These are phyloP conservation scores for Sistotremastrum suecicum DNA, from an alignment of 768 basidiomycete genomes.

Conservation along the genomic window DNA sequence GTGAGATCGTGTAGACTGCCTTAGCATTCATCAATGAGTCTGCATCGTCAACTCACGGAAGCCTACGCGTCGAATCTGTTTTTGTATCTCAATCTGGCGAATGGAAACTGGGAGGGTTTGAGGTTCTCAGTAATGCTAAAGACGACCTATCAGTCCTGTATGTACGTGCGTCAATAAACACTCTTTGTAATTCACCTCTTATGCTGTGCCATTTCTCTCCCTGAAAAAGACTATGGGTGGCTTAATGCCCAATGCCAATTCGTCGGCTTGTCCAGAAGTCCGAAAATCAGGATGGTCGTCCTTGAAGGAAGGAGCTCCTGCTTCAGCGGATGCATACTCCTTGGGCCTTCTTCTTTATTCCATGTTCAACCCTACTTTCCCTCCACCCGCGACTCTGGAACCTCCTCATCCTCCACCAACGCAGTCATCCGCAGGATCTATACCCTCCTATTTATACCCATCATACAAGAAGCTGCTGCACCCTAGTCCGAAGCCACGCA, in stretches of 20 bases:
- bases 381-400: constrained; percentile 48
- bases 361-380: constrained; percentile 78
- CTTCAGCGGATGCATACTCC: constrained; percentile 74
- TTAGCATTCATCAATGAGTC: constrained; percentile 82
- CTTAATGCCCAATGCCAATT: constrained; percentile 43
- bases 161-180: constrained; percentile 33
- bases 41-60: constrained; percentile 72
- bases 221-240: constrained; percentile 47
- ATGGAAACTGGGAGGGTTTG: constrained; percentile 95
- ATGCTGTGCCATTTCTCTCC: constrained; percentile 9
- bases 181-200: constrained; percentile 2
- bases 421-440: constrained; percentile 60
- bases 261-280: constrained; percentile 71
- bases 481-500: constrained; percentile 70
- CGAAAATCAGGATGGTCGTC: constrained; percentile 74
- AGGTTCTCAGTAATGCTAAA: constrained; percentile 70
- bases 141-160: constrained; percentile 71
- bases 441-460: constrained; percentile 64
- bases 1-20: constrained; percentile 44
- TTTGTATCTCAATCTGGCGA: constrained; percentile 91
- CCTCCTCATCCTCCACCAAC: constrained; percentile 68
- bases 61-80: constrained; percentile 55
- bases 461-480: constrained; percentile 81
- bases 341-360: constrained; percentile 76
- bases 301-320: constrained; percentile 60